Evolutionary conservation across 169 alveolate species (phyloP), one percentile per base, ranked within the genome.

Genomic region (Plasmodium yoelii): DNA sequence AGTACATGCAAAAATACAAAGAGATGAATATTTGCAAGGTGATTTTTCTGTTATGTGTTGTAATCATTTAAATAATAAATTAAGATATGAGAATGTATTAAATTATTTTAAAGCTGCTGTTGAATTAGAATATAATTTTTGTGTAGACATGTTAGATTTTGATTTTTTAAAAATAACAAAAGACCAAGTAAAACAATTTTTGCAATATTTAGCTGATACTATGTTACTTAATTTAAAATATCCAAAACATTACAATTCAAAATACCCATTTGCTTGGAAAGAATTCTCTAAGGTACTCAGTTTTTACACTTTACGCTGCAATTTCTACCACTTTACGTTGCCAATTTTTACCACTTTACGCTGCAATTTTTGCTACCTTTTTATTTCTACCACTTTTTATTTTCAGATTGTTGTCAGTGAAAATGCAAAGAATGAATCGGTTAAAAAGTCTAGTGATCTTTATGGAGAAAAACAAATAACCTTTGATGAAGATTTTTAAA

Each of bases 21-120:
- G 95, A 57, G 95, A 92, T 88, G 95, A 92, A 56, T 88, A 88
- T 57, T 86, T 87, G 4, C 95, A 92, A 61, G 88, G 77, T 2
- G 95, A 92, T 49, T 92, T 92, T 73, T 88, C 94, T 59, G 92
- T 92, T 65, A 92, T 69, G 88, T 89, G 92, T 72, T 90, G 90
- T 44, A 92, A 88, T 46, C 91, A 92, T 61, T 75, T 92, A 74
- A 88, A 88, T 47, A 73, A 92, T 46, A 92, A 92, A 55, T 91
- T 92, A 42, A 92, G 77, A 59, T 87, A 92, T 84, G 95, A 92
- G 28, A 28, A 87, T 39, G 90, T 92, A 28, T 70, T 92, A 53
- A 72, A 86, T 4, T 80, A 89, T 28, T 60, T 92, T 19, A 92
- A 88, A 56, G 55, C 70, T 47, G 93, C 95, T 19, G 88, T 92